phyloP scores from a whole-genome alignment of 1,284 basidiomycete species.

The Austroboletus niveus region DNA sequence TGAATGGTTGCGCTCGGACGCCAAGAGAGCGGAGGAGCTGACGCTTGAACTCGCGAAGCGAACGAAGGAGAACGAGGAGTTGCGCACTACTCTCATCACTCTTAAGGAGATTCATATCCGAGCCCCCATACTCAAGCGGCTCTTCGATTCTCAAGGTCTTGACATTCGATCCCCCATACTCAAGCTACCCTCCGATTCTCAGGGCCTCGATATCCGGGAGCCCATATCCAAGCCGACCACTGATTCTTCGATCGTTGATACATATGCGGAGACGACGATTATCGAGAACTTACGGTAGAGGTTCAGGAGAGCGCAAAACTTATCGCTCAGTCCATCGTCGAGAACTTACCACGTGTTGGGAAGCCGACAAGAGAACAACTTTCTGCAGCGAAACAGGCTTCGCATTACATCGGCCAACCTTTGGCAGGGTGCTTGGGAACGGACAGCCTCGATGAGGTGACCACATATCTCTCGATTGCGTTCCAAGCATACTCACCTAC shows the following conservation, averaged over 20 bases:
- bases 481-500: slow-evolving; percentile 7
- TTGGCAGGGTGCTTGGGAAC: background rate
- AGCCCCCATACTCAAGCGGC: slow-evolving; percentile 8
- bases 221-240: no score
- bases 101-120: slow-evolving; percentile 12
- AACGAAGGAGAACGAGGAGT: slow-evolving; percentile 10
- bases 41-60: slow-evolving; percentile 1
- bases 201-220: background rate
- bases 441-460: background rate
- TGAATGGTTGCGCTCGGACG: background rate
- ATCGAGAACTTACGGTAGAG: slow-evolving; percentile 11
- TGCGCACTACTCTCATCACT: background rate
- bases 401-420: background rate
- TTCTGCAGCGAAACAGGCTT: background rate
- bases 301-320: slow-evolving; percentile 7
- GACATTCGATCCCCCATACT: no score
- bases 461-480: slow-evolving; percentile 9
- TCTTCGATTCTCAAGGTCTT: slow-evolving; percentile 13
- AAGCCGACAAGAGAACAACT: background rate
- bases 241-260: background rate
- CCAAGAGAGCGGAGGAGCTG: slow-evolving; percentile 2
- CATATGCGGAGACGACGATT: slow-evolving; percentile 4
- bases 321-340: slow-evolving; percentile 6
- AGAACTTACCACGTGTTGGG: background rate
- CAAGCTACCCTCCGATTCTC: no score